phyloP scores from a whole-genome alignment of 1,284 basidiomycete genomes.

The Trichosporon coremiiforme region DNA sequence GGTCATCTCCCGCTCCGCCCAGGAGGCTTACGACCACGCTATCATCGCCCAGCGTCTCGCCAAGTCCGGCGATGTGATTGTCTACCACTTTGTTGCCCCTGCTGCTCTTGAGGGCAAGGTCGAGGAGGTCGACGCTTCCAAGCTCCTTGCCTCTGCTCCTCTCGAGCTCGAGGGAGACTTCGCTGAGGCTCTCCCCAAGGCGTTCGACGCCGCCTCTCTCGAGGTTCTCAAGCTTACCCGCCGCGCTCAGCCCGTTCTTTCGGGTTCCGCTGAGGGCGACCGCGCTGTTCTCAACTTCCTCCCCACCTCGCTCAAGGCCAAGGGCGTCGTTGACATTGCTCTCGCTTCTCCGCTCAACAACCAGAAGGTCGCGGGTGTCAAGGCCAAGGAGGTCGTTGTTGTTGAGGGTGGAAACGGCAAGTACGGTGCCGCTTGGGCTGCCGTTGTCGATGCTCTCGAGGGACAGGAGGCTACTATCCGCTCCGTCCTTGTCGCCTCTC shows the following conservation, averaged over 20 bases:
- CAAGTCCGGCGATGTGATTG: constrained; percentile 63
- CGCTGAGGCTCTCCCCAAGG: constrained; percentile 58
- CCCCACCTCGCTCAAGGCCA: constrained; percentile 54
- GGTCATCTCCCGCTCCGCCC: constrained; percentile 65
- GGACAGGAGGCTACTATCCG: constrained; percentile 46
- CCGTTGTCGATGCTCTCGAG: constrained; percentile 49
- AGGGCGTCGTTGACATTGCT: constrained; percentile 66
- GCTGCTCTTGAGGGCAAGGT: constrained; percentile 47
- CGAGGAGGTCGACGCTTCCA: constrained; percentile 64
- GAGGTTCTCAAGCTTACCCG: constrained; percentile 66
- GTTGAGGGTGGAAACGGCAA: constrained; percentile 81
- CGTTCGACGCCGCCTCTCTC: constrained; percentile 67
- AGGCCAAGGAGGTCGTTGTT: constrained; percentile 72
- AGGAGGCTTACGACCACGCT: constrained; percentile 72
- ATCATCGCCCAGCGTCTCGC: constrained; percentile 72
- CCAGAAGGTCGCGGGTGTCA: constrained; percentile 67
- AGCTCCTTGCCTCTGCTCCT: constrained; percentile 31
- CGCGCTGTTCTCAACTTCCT: constrained; percentile 75
- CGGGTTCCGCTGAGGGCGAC: constrained; percentile 59
- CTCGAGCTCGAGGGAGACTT: constrained; percentile 33
- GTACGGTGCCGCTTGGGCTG: constrained; percentile 69
- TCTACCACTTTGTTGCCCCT: constrained; percentile 77
- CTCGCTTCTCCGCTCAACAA: constrained; percentile 68
- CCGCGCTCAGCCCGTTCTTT: constrained; percentile 64
- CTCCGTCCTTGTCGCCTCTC: constrained; percentile 52